phyloP scores from a whole-genome alignment of 345 rosid genomes.

The Pelargonium nanum region DNA sequence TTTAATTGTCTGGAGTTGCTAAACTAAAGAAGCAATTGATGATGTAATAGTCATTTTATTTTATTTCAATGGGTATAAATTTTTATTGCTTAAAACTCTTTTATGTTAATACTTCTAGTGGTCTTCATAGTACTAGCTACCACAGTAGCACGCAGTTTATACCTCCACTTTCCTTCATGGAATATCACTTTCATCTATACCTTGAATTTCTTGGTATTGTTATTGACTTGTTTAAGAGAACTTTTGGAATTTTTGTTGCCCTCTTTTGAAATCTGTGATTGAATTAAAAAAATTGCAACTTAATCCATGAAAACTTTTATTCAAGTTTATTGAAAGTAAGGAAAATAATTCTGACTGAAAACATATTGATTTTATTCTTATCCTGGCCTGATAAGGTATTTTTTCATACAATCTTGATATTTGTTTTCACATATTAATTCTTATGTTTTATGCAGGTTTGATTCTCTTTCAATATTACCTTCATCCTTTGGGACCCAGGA shows the following conservation, averaged over 20 bases:
- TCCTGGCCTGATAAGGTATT: neutral
- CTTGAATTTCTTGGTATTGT: no score
- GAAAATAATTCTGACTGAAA: neutral
- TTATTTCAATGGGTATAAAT: neutral
- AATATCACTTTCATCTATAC: neutral
- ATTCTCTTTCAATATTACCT: constrained; percentile 74
- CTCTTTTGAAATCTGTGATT: no score
- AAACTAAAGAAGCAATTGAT: no score
- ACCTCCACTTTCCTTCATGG: neutral
- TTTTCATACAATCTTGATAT: neutral
- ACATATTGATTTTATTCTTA: neutral
- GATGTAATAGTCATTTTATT: neutral
- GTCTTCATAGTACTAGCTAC: neutral
- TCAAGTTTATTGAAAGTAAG: neutral
- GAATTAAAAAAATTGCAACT: no score
- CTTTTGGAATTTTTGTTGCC: no score
- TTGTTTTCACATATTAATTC: constrained; percentile 13
- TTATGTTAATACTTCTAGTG: neutral
- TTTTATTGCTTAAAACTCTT: neutral
- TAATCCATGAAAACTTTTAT: no score
- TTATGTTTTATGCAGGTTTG: constrained; percentile 57
- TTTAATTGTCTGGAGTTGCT: no score
- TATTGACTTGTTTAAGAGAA: no score
- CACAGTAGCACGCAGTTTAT: neutral
- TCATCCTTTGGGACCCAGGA: constrained; percentile 57